Base-by-base conservation (phyloP, 441 rosid species). In the Populus trichocarpa region DNA sequence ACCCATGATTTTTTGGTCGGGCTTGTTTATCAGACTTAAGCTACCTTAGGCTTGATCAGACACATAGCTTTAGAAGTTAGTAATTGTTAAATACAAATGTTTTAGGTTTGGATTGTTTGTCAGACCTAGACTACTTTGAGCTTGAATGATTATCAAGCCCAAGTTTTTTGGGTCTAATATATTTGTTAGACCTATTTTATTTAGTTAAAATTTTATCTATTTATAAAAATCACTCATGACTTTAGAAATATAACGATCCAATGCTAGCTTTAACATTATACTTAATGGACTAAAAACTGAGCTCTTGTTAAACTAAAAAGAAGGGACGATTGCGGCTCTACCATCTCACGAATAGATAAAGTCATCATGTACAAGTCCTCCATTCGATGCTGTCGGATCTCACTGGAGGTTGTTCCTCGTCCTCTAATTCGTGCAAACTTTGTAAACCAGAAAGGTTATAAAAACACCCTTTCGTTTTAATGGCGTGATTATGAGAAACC, bases 101-200 rank as follows among this genome's bases (percentile, higher is more conserved):
- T n/a, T n/a, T n/a, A n/a, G n/a, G n/a, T n/a, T n/a, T 33, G 8
- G 0, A 0, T 6, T 33, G 2, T 33, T 33, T 33, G 1, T 1
- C 7, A 33, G 0, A 1, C 2, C 7, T 6, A 6, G 0, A 0
- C 1, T 25, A 25, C 1, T 1, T 25, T 33, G 8, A 0, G 1
- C 2, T 33, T 6, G 35, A 0, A 1, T 33, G 7, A 33, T 0
- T 33, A 7, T 6, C 2, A 6, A 33, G 1, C 2, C 2, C 0
- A 1, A 0, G 1, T 6, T 1, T 0, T 33, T 33, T 6, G 0
- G 8, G 0, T 33, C 1, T 33, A 0, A 1, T 0, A 1, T 33
- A 0, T 33, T 33, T 33, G 1, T 1, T 33, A 6, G 0, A 33
- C 5, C 8, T 1, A 1, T 33, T 33, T 33, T 33, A 33, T 33